A percentile compares a stretch with the other conserved stretches of the same genome.
Conservation (phyloP, 257 asterid genomes). For the Parsonsia alboflavescens region DNA sequence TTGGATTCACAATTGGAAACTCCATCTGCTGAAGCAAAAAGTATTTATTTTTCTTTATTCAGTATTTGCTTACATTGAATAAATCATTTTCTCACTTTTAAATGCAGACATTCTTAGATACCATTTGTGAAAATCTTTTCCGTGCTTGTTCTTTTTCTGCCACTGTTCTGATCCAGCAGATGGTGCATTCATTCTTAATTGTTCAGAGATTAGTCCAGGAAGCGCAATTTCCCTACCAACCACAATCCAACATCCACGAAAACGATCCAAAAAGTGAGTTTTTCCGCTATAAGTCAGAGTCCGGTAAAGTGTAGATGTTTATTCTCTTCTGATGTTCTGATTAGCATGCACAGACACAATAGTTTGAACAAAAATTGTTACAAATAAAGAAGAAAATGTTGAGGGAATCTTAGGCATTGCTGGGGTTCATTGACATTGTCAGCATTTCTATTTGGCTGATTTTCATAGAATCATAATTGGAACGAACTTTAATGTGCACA, state of each 20-base stretch:
- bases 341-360: neutral
- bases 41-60: conserved; percentile 31
- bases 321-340: neutral
- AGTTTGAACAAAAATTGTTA: neutral
- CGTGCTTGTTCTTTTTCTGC: conserved; percentile 1
- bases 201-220: conserved; percentile 36
- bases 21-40: conserved; percentile 38
- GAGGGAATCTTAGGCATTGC: neutral
- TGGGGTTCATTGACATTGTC: neutral
- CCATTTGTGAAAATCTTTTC: neutral
- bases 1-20: conserved; percentile 28
- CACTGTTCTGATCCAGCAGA: conserved; percentile 16
- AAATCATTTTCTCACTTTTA: neutral
- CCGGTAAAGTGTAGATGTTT: neutral
- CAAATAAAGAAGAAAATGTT: neutral
- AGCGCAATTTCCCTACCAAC: conserved; percentile 34
- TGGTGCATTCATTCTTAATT: conserved; percentile 33
- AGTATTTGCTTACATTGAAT: neutral
- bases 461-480: neutral
- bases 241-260: conserved; percentile 32
- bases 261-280: conserved; percentile 37
- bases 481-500: neutral
- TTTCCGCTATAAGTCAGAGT: conserved; percentile 8
- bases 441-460: neutral
- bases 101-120: neutral